These are phyloP conservation scores for Biscutella auriculata DNA, from an alignment of 441 rosid species.

Conservation along the genomic window DNA sequence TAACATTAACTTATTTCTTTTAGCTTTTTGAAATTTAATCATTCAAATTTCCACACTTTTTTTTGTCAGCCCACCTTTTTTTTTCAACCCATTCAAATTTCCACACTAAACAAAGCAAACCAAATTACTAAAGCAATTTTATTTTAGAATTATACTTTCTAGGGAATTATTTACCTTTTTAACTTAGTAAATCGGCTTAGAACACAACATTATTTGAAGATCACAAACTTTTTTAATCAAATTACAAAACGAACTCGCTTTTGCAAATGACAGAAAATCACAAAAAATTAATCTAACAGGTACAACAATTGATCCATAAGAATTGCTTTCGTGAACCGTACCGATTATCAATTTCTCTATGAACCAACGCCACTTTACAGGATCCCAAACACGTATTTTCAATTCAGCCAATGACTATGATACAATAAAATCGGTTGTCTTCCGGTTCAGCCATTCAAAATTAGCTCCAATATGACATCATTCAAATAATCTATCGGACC, in stretches of 20 bases:
- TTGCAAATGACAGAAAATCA: neutral
- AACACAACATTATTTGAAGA: neutral
- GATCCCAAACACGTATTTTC: too few species aligned
- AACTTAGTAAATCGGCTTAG: neutral
- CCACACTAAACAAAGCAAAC: too few species aligned
- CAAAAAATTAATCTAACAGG: neutral
- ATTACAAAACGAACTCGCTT: neutral
- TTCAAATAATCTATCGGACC: constrained; percentile 84
- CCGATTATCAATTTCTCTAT: neutral
- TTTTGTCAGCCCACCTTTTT: too few species aligned
- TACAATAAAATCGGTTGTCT: constrained; percentile 1
- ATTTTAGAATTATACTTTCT: too few species aligned
- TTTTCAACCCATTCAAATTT: too few species aligned
- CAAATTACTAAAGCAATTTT: too few species aligned
- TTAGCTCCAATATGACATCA: constrained; percentile 73
- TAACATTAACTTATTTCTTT: too few species aligned
- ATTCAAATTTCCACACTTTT: too few species aligned
- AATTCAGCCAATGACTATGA: neutral
- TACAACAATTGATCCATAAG: neutral
- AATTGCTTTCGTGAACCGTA: neutral
- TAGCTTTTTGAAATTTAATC: too few species aligned
- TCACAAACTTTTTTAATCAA: neutral
- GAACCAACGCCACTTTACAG: too few species aligned
- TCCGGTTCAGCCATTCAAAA: constrained; percentile 31
- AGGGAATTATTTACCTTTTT: too few species aligned